Evolutionary conservation across 805 yeast genomes (phyloP), one percentile per base, ranked within the genome.

Genomic region (Saccharomyces eubayanus): DNA sequence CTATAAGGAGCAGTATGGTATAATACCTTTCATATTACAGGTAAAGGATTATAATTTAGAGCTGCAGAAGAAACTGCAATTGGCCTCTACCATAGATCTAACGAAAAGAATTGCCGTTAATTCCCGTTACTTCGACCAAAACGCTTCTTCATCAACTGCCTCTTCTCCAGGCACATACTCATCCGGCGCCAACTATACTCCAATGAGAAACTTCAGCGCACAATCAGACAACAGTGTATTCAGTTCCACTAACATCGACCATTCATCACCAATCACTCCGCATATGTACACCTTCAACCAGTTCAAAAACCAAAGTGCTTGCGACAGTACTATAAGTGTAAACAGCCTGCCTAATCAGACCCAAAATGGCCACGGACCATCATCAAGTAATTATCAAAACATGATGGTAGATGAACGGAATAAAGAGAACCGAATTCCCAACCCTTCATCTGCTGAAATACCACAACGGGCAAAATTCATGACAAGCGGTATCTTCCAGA

Each of bases 191-290:
- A 62, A 63, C 56, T 64, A 59, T 43, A 66, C 71, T 28, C 71
- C 71, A 49, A 58, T 66, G 59, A 62, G 71, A 59, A 66, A 67
- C 49, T 59, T 62, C 6, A 63, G 68, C 52, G 63, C 65, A 8
- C 63, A 63, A 50, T 67, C 71, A 6, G 71, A 67, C 40, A 66
- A 63, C 47, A 63, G 68, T 47, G 60, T 67, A 21, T 67, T 67
- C 53, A 66, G 70, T 53, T 54, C 59, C 6, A 52, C 43, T 16
- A 36, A 36, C 24, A n/a, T 36, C 12, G 43, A 36, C 2, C 65
- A 62, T 40, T 62, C 67, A 28, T 68, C 72, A 3, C 72, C 72
- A 16, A 62, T 68, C 11, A 67, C 72, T 1, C 71, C 71, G 29
- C 63, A 64, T 20, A 60, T 67, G 62, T 65, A 65, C 54, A 60